Base-by-base conservation (phyloP, 164 flowering plant species). In the Litsea cubeba region DNA sequence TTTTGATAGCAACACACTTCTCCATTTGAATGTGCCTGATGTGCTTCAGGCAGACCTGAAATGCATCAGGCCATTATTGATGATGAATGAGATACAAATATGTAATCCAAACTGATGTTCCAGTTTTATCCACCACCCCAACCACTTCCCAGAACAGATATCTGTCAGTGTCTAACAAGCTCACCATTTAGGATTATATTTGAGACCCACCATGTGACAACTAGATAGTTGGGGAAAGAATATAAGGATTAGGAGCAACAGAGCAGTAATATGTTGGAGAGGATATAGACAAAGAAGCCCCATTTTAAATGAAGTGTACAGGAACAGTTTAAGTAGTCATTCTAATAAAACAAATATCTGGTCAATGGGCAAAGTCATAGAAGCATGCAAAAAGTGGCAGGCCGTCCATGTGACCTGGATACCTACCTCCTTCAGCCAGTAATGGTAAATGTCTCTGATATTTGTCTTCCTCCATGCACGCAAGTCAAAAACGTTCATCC, bases 401-500 rank as follows among this genome's bases (percentile, higher is more conserved):
- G 69, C n/a, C 20, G n/a, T 68, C 11, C 23, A 57, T 28, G 68
- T 20, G 50, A 72, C 68, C 11, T 15, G 24, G 28, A 25, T 25
- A 10, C 76, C 76, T 80, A 96, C 99, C 99, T 96, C 93, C 77
- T 86, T 94, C 74, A 94, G 80, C 99, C 99, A 96, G 62, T 86
- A 80, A 82, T 94, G 97, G 66, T 96, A 96, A 30, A 90, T 91
- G 15, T 90, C 95, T 82, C 92, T 84, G 81, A 96, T 92, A 77
- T 85, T 79, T 72, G 99, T 92, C 81, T 83, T 87, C 76, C 98
- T 92, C 99, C 99, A 96, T 25, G 93, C 89, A 75, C 69, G 88
- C 65, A 96, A 84, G 85, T 96, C 98, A 77, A 96, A 96, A 60
- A 96, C 79, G 71, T 96, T 96, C 99, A 96, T 94, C 28, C 99